These are phyloP conservation scores for Trichoderma lentiforme DNA, from an alignment of 2,329 filamentous ascomycete species.

Conservation along the genomic window DNA sequence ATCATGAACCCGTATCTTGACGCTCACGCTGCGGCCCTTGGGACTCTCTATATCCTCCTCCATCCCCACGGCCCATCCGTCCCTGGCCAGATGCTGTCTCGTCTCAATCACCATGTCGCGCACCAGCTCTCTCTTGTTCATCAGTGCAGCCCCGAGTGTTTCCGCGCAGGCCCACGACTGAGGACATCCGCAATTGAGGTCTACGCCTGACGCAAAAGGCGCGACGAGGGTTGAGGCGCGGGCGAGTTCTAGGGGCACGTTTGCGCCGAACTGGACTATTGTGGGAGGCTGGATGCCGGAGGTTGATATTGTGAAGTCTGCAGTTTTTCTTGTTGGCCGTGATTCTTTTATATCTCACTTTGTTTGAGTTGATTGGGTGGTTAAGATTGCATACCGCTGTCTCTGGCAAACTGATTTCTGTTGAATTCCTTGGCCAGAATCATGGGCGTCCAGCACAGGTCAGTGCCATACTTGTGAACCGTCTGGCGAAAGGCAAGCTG, in stretches of 20 bases:
- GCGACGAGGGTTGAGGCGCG: conserved; percentile 60
- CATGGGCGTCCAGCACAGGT: conserved; percentile 71
- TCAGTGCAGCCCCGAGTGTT: conserved; percentile 65
- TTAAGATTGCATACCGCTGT: conserved; percentile 48
- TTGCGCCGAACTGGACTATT: conserved; percentile 66
- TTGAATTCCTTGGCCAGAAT: conserved; percentile 68
- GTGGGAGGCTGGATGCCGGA: conserved; percentile 52
- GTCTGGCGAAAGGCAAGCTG: conserved; percentile 68
- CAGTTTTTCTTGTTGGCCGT: not conserved
- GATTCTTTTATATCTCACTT: not conserved
- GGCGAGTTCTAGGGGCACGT: conserved; percentile 57
- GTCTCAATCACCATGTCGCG: conserved; percentile 61
- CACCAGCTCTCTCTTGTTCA: conserved; percentile 63
- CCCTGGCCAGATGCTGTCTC: conserved; percentile 46
- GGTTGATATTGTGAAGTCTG: conserved; percentile 61
- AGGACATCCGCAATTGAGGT: conserved; percentile 71
- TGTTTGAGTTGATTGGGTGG: not conserved
- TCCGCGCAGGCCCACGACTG: conserved; percentile 70
- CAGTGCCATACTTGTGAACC: conserved; percentile 60
- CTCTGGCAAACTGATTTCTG: conserved; percentile 55
- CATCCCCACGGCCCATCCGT: conserved; percentile 52
- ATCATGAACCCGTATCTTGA: conserved; percentile 67
- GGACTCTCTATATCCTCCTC: conserved; percentile 42
- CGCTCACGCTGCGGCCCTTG: conserved; percentile 58
- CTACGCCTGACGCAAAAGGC: conserved; percentile 61